These are phyloP conservation scores for Clitopilus passeckerianus DNA, from an alignment of 768 basidiomycete species.

Conservation along the genomic window DNA sequence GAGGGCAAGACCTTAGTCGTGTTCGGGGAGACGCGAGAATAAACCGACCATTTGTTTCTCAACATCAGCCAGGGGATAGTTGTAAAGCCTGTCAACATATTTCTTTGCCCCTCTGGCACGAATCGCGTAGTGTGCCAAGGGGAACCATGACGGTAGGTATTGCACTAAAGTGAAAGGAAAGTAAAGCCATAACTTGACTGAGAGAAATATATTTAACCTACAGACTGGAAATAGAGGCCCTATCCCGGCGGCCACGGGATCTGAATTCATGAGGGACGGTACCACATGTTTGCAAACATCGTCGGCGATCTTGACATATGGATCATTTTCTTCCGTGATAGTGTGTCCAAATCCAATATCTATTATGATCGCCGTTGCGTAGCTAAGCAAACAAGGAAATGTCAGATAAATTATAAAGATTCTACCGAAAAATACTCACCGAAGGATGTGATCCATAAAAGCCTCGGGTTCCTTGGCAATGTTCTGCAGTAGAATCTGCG, in stretches of 20 bases:
- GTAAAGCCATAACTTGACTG: neutral
- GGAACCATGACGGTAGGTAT: conserved; percentile 28
- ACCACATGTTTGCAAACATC: neutral
- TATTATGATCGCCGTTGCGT: conserved; percentile 15
- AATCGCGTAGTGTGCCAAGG: conserved; percentile 17
- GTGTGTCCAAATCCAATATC: neutral
- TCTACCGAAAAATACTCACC: neutral
- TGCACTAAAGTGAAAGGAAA: conserved; percentile 14
- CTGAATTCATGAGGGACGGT: neutral
- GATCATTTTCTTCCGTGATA: neutral
- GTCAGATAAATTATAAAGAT: neutral
- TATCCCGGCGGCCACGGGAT: conserved; percentile 3
- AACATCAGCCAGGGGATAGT: conserved; percentile 24
- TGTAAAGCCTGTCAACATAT: conserved; percentile 11
- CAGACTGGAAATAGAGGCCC: conserved; percentile 16
- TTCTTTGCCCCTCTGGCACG: conserved; percentile 9
- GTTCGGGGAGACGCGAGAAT: neutral
- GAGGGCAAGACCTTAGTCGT: neutral
- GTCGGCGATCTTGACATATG: neutral
- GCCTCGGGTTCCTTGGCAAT: neutral
- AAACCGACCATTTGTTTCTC: conserved; percentile 26
- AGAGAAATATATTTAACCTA: conserved; percentile 7
- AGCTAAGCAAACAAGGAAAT: conserved; percentile 4
- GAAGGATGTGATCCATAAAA: neutral
- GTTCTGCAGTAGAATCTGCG: neutral